Base-by-base conservation (phyloP, 1,284 basidiomycete genomes). In the Ustilago crameri region DNA sequence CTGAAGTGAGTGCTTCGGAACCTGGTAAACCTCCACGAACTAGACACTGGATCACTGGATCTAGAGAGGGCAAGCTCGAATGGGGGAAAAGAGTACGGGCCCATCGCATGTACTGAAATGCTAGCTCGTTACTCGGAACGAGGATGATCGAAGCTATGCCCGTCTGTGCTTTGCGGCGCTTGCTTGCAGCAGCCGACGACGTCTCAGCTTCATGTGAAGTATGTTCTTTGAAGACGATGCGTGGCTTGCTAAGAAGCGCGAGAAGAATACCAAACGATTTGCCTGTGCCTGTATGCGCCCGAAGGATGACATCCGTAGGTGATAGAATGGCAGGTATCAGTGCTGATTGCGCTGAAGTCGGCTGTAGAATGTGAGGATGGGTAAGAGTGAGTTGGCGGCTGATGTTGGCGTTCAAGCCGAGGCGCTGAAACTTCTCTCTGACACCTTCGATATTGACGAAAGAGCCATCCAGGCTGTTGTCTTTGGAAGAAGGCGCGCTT, bases 261-360 rank as follows among this genome's bases (percentile, higher is more conserved):
- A 83, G 62, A 4, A 83, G 67, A 40, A 82, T 51, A 20, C 68
- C 78, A 18, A 81, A 80, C 7, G 74, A 76, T 66, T 83, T 83
- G 20, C 81, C 81, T 0, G 79, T 80, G 27, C 80, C 81, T 1
- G 81, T 83, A 38, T 81, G 79, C 17, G 80, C 79, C 3, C 81
- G 72, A 22, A 81, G 32, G 10, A 83, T 68, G 40, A 83, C 62
- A 46, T 83, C 81, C 17, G 55, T 61, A 1, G 68, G 76, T 20
- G 68, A 62, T 23, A 76, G 58, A 34, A 80, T 54, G 15, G 77
- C 71, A 2, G 77, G 70, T 20, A 82, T 75, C 4, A 82, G 59
- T 32, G 66, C 70, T 4, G 49, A 52, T 40, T 83, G 81, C n/a
- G 78, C 75, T 18, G 52, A 50, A 23, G 81, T 79, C 1, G 81